Conservation (phyloP, 306 rosid species). For the Rosa persica region DNA sequence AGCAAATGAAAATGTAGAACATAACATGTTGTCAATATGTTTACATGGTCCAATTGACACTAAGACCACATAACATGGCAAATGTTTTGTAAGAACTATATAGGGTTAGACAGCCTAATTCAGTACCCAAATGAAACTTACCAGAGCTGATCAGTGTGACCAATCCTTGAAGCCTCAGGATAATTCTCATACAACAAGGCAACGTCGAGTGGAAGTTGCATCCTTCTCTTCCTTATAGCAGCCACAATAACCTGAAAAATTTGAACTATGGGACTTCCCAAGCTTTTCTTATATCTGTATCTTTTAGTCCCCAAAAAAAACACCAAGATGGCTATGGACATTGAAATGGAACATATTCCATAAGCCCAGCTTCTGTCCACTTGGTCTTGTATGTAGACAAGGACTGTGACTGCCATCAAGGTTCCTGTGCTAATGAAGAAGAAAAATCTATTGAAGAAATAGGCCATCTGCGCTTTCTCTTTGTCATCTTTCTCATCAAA, state of each 20-base stretch:
- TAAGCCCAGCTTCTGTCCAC: constrained; percentile 82
- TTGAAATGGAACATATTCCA: constrained; percentile 70
- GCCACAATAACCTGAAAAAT: constrained; percentile 75
- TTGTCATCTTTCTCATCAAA: constrained; percentile 82
- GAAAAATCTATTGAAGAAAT: constrained; percentile 83
- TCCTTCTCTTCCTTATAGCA: constrained; percentile 57
- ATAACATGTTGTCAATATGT: background rate
- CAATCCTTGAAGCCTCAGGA: constrained; percentile 60
- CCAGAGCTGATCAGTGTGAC: constrained; percentile 67
- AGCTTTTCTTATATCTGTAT: constrained; percentile 69
- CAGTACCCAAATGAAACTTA: constrained; percentile 19
- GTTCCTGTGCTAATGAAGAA: constrained; percentile 78
- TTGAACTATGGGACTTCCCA: constrained; percentile 84
- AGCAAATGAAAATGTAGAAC: background rate
- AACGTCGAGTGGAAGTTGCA: constrained; percentile 45
- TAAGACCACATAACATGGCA: too few species aligned
- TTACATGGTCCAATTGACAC: too few species aligned
- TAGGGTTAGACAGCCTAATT: background rate
- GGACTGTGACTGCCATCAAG: constrained; percentile 82
- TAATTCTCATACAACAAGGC: constrained; percentile 60
- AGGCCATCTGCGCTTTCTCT: constrained; percentile 81
- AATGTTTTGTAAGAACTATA: background rate
- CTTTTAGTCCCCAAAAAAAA: constrained; percentile 60
- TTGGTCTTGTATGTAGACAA: constrained; percentile 84
- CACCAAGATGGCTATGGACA: constrained; percentile 52